phyloP scores from a whole-genome alignment of 805 yeast species.

The Suhomyces sp. region DNA sequence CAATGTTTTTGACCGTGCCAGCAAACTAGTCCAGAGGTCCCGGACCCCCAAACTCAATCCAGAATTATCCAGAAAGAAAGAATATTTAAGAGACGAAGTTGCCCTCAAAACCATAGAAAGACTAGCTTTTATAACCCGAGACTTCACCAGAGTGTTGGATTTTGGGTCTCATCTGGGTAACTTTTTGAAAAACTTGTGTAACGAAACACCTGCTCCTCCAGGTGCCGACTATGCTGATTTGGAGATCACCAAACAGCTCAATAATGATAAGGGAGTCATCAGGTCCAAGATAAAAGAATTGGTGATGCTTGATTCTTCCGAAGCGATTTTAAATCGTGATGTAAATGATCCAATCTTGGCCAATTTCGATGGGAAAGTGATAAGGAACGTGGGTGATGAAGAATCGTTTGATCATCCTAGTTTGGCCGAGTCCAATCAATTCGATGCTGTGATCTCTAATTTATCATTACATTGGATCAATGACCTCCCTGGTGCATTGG shows the following conservation, averaged over 20 bases:
- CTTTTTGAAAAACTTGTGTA: slow-evolving; percentile 44
- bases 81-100: slow-evolving; percentile 72
- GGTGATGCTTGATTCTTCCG: slow-evolving; percentile 67
- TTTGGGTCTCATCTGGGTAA: slow-evolving; percentile 76
- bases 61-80: slow-evolving; percentile 52
- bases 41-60: slow-evolving; percentile 47
- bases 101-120: slow-evolving; percentile 74
- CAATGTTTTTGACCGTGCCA: slow-evolving; percentile 57
- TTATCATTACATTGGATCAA: slow-evolving; percentile 82
- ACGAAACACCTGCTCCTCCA: slow-evolving; percentile 21
- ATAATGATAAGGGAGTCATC: slow-evolving; percentile 54
- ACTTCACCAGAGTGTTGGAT: slow-evolving; percentile 61
- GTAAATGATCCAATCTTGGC: slow-evolving; percentile 39
- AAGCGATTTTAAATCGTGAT: slow-evolving; percentile 54
- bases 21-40: slow-evolving; percentile 62
- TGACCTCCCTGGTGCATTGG: slow-evolving; percentile 68
- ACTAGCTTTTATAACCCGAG: slow-evolving; percentile 66
- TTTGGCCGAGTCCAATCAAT: slow-evolving; percentile 39
- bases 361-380: slow-evolving; percentile 42
- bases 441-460: slow-evolving; percentile 73
- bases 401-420: slow-evolving; percentile 51
- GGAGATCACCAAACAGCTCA: slow-evolving; percentile 41
- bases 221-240: slow-evolving; percentile 34
- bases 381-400: slow-evolving; percentile 64
- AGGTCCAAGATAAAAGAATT: slow-evolving; percentile 51